Evolutionary conservation across 495 filamentous ascomycete species (phyloP).

Genomic region (Penicillium maclennaniae): DNA sequence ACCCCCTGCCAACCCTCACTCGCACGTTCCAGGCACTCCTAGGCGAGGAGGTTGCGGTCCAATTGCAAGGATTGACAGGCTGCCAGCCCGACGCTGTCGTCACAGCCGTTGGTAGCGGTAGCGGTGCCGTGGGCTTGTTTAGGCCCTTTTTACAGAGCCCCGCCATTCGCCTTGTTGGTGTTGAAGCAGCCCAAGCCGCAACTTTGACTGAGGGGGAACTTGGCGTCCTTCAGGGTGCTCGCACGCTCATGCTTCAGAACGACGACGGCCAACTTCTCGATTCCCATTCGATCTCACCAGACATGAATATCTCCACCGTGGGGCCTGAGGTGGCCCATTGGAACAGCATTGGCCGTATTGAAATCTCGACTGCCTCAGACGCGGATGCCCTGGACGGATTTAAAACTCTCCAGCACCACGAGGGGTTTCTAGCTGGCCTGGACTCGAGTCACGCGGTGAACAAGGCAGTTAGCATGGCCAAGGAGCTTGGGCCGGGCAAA

Average conservation of each 20-base stretch:
- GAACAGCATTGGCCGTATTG: conserved; percentile 29
- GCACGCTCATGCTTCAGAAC: conserved; percentile 31
- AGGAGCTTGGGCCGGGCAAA: conserved; percentile 28
- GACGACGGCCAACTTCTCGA: conserved; percentile 30
- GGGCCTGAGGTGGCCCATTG: conserved; percentile 34
- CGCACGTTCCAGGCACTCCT: conserved; percentile 34
- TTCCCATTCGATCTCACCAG: conserved; percentile 31
- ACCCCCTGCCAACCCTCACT: conserved; percentile 27
- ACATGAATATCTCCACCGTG: conserved; percentile 32
- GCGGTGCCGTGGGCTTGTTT: conserved; percentile 30
- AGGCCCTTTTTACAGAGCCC: conserved; percentile 24
- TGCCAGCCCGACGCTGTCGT: conserved; percentile 28
- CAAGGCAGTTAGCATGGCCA: conserved; percentile 23
- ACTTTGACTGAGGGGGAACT: conserved; percentile 24
- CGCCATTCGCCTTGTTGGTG: conserved; percentile 21
- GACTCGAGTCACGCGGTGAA: conserved; percentile 33
- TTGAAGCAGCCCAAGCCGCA: conserved; percentile 26
- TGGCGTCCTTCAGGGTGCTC: conserved; percentile 32
- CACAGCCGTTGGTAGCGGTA: conserved; percentile 27
- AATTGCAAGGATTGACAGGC: conserved; percentile 20
- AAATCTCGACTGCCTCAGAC: conserved; percentile 27
- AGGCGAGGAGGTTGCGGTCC: conserved; percentile 31
- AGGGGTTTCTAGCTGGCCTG: conserved; percentile 29
- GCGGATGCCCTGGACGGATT: conserved; percentile 35
- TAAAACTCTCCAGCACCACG: conserved; percentile 25